Evolutionary conservation across 768 basidiomycete genomes (phyloP).

Genomic region (Russula vinacea): DNA sequence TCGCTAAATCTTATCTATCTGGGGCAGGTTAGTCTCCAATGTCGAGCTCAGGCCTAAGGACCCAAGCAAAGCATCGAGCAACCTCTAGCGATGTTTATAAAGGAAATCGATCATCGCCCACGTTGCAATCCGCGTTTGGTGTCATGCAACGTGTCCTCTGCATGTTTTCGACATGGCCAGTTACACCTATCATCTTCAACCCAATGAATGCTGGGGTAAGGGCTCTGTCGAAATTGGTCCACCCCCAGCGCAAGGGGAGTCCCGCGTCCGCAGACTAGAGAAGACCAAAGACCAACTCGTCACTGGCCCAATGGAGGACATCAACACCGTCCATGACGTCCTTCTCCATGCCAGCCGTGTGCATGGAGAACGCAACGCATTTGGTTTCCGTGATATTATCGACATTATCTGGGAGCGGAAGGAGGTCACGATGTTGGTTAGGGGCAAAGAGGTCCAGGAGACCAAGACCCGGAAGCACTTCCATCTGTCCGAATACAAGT

Average conservation of each 20-base stretch:
- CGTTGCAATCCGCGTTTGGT: too few relatives aligned
- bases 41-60: too few relatives aligned
- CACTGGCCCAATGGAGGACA: constrained; percentile 64
- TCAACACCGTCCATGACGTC: constrained; percentile 80
- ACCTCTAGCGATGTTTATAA: too few relatives aligned
- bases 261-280: constrained; percentile 55
- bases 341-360: constrained; percentile 69
- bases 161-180: constrained; percentile 11
- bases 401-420: constrained; percentile 82
- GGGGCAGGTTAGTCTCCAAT: too few relatives aligned
- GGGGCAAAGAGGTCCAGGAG: constrained; percentile 78
- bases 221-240: constrained; percentile 61
- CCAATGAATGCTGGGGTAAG: constrained; percentile 38
- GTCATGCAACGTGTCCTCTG: too few relatives aligned
- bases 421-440: constrained; percentile 78
- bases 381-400: constrained; percentile 77
- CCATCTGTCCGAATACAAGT: constrained; percentile 86
- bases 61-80: too few relatives aligned
- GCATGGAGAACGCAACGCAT: constrained; percentile 68
- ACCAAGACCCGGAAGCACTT: constrained; percentile 97
- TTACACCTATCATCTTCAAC: constrained; percentile 5
- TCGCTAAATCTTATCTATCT: too few relatives aligned
- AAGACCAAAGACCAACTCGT: constrained; percentile 56
- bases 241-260: constrained; percentile 46
- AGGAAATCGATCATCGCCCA: too few relatives aligned